phyloP scores from a whole-genome alignment of 495 filamentous ascomycete genomes.

The Trichocladium uniseriatum region DNA sequence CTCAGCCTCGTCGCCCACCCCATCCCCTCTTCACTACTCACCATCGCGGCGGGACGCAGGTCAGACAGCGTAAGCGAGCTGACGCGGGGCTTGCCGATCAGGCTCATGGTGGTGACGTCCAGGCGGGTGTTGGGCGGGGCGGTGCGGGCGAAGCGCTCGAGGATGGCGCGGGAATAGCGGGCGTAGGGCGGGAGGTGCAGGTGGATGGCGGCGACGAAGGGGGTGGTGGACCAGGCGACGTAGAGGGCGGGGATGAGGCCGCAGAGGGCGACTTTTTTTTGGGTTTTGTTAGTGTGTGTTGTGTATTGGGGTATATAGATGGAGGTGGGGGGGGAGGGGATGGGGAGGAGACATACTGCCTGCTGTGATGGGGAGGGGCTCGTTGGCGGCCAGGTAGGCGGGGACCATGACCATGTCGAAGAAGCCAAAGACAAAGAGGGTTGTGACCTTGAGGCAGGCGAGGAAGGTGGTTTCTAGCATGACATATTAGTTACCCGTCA shows the following conservation, averaged over 20 bases:
- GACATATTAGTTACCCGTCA: neutral
- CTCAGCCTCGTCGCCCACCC: neutral
- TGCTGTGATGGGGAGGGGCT: conserved; percentile 33
- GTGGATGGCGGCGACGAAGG: conserved; percentile 66
- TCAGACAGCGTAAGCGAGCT: conserved; percentile 41
- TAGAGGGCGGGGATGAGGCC: conserved; percentile 59
- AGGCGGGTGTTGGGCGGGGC: conserved; percentile 55
- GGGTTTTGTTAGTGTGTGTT: conserved; percentile 6
- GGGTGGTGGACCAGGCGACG: conserved; percentile 52
- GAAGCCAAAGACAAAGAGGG: conserved; percentile 59
- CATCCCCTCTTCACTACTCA: neutral
- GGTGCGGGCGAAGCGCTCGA: conserved; percentile 53
- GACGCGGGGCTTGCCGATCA: conserved; percentile 47
- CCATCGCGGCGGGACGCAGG: conserved; percentile 28
- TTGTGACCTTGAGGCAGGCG: conserved; percentile 57
- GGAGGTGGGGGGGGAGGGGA: neutral
- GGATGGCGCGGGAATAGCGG: conserved; percentile 55
- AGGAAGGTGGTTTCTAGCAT: conserved; percentile 47
- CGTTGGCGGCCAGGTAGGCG: conserved; percentile 42
- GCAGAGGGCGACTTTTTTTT: conserved; percentile 42
- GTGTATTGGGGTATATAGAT: neutral
- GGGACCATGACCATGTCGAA: conserved; percentile 54
- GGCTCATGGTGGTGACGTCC: conserved; percentile 62
- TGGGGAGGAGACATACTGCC: conserved; percentile 17
- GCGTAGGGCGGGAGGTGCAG: conserved; percentile 59